phyloP scores from a whole-genome alignment of 2,329 filamentous ascomycete species.

The Trichophyton rubrum region DNA sequence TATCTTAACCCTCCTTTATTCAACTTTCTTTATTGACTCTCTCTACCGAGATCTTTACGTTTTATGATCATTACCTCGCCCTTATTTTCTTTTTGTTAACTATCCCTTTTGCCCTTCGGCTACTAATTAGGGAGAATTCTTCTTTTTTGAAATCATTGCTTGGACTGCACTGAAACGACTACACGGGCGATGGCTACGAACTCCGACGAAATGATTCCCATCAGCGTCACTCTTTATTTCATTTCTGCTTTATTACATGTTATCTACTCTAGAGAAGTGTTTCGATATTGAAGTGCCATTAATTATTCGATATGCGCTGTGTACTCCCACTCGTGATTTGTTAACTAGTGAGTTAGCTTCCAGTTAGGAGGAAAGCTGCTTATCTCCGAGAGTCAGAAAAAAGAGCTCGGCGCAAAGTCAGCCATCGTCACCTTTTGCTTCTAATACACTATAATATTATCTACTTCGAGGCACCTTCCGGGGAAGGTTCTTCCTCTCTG shows the following conservation, averaged over 20 bases:
- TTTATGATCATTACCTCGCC: neutral
- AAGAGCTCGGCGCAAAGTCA: neutral
- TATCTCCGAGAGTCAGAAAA: neutral
- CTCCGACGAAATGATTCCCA: slow-evolving; percentile 1
- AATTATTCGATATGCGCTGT: neutral
- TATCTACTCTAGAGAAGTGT: slow-evolving; percentile 1
- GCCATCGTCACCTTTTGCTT: too few species aligned
- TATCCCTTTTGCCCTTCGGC: neutral
- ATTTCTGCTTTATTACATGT: neutral
- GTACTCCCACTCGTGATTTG: neutral
- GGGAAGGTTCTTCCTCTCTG: too few species aligned
- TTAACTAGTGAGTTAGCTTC: neutral
- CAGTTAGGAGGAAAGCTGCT: neutral
- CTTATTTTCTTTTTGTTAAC: neutral
- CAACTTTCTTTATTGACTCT: neutral
- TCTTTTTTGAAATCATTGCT: slow-evolving; percentile 1
- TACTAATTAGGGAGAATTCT: neutral
- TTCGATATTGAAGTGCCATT: neutral
- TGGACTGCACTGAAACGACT: slow-evolving; percentile 1
- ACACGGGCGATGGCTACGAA: slow-evolving; percentile 3
- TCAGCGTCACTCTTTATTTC: neutral
- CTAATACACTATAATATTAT: too few species aligned
- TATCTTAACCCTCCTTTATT: neutral
- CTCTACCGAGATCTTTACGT: neutral
- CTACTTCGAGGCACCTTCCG: too few species aligned